phyloP scores from a whole-genome alignment of 306 rosid genomes.

The Ammopiptanthus mongolicus region DNA sequence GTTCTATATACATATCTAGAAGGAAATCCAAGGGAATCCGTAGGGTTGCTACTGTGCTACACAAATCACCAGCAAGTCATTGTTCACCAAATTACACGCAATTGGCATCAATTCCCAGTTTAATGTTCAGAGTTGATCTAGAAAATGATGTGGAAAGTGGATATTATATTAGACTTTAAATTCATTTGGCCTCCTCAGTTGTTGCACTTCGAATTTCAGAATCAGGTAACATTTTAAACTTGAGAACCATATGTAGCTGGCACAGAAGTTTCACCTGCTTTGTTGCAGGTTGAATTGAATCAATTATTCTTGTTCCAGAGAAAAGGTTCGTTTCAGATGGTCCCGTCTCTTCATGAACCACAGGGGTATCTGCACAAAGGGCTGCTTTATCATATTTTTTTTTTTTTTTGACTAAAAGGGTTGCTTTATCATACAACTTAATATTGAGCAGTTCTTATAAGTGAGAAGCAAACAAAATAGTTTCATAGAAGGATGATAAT shows the following conservation, averaged over 20 bases:
- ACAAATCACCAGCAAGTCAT: neutral
- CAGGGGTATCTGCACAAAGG: constrained; percentile 45
- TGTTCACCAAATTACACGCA: neutral
- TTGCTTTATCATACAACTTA: constrained; percentile 5
- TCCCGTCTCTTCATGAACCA: constrained; percentile 61
- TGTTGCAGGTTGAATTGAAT: constrained; percentile 46
- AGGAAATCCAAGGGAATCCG: neutral
- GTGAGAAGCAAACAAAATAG: neutral
- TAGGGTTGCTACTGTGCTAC: neutral
- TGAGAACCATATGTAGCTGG: constrained; percentile 54
- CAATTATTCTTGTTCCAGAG: constrained; percentile 53
- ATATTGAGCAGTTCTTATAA: neutral
- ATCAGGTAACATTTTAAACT: constrained; percentile 56
- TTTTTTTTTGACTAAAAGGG: no score
- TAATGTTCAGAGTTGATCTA: neutral
- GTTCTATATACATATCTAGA: neutral
- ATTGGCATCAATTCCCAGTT: neutral
- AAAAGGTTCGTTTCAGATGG: constrained; percentile 61
- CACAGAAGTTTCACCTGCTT: constrained; percentile 61
- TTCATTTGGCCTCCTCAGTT: constrained; percentile 25
- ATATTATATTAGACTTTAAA: neutral
- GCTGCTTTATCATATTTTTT: constrained; percentile 1
- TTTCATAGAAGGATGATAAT: neutral
- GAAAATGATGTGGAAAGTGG: neutral
- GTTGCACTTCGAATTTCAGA: constrained; percentile 27